Conservation (phyloP, 2,329 filamentous ascomycete species). For the Huntiella savannae region DNA sequence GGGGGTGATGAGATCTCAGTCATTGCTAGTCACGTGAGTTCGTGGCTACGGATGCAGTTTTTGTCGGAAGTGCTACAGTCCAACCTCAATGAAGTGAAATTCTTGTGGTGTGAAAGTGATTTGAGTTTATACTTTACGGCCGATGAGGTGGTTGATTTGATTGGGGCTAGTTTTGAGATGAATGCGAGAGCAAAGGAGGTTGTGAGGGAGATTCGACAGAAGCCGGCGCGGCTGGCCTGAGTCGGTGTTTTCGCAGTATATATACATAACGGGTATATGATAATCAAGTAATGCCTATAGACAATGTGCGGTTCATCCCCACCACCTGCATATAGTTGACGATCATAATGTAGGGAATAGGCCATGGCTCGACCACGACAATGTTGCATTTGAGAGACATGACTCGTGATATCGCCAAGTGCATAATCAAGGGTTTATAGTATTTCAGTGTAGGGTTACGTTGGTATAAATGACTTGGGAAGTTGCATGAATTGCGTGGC, state of each 20-base stretch:
- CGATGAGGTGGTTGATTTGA: conserved; percentile 42
- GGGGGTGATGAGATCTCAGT: conserved; percentile 26
- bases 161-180: conserved; percentile 44
- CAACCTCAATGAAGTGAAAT: conserved; percentile 43
- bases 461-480: too few relatives aligned
- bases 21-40: conserved; percentile 40
- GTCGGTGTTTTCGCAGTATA: background rate
- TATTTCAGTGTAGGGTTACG: too few relatives aligned
- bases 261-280: background rate
- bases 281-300: too few relatives aligned
- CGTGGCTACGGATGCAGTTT: conserved; percentile 46
- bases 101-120: conserved; percentile 46
- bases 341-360: too few relatives aligned
- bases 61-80: conserved; percentile 46
- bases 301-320: too few relatives aligned
- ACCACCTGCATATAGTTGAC: too few relatives aligned
- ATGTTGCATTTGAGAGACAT: too few relatives aligned
- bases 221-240: conserved; percentile 21
- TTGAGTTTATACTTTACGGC: conserved; percentile 42
- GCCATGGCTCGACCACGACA: too few relatives aligned
- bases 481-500: too few relatives aligned
- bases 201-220: conserved; percentile 36
- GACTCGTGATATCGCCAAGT: too few relatives aligned
- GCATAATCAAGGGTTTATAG: too few relatives aligned
- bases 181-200: conserved; percentile 39